Base-by-base conservation (phyloP, 2,329 filamentous ascomycete genomes). In the Sarocladiaceae sp. region DNA sequence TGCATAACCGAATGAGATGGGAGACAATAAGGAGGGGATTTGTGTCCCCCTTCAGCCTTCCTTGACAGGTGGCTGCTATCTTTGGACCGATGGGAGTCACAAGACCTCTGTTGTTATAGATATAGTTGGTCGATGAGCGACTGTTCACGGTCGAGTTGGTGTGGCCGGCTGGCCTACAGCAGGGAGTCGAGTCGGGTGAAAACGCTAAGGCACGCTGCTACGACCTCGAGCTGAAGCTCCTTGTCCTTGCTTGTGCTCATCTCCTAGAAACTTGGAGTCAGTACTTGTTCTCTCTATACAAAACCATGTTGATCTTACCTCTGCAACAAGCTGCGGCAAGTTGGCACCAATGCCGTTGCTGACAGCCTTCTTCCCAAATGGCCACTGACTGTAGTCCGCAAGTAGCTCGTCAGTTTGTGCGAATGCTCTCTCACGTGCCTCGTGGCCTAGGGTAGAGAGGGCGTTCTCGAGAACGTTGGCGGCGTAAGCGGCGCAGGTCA, bases 391-490 rank as follows among this genome's bases (percentile, higher is more conserved):
- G 67, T 96, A 98, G 62, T 97, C 91, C 33, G 88, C 88, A 47
- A 98, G 72, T 52, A 98, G 70, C 68, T 97, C 93, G 64, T 98
- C 93, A 15, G 95, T 95, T 71, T 97, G 91, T 32, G 89, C 88
- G 65, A 97, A 98, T 4, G 93, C 91, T 53, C 91, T 77, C 68
- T 98, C 93, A 55, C 93, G 76, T 45, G 91, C 83, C 70, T 98
- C 93, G 62, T 97, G 93, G 54, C 90, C 88, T 51, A 98, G 79
- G 12, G 87, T 94, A 46, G 87, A 88, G 57, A 98, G 72, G n/a
- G 91, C 93, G 61, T 98, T 98, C 70, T 98, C 93, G 47, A 98
- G 78, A 21, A 98, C 93, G 59, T 98, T 98, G 50, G 93, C 93
- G 35, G 93, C 93, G 66, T 98, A 97, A 35, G 93, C 91, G 43